Conservation (phyloP, 441 rosid species). For the Heliophila coronopifolia region DNA sequence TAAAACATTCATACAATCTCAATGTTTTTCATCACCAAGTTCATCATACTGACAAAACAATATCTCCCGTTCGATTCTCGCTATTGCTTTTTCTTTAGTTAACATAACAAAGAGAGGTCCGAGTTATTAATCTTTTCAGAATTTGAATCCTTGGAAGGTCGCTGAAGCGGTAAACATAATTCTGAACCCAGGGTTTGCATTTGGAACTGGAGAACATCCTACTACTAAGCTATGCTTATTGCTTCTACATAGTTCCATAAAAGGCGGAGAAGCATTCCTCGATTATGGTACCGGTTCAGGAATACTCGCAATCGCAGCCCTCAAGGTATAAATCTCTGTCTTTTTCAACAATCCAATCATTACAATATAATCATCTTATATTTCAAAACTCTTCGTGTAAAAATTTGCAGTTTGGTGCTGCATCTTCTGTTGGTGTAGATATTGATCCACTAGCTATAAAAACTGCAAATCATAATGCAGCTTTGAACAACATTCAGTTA, state of each 20-base stretch:
- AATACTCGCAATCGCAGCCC: constrained; percentile 81
- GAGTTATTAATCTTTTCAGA: background rate
- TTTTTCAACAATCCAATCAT: background rate
- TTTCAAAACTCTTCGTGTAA: background rate
- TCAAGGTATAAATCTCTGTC: constrained; percentile 42
- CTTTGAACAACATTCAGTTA: constrained; percentile 48
- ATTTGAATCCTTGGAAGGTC: constrained; percentile 35
- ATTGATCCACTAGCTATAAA: constrained; percentile 60
- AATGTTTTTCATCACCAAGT: no score
- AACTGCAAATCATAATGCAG: constrained; percentile 57
- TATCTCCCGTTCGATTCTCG: background rate
- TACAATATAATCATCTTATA: constrained; percentile 1
- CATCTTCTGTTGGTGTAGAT: constrained; percentile 57
- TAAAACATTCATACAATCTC: no score
- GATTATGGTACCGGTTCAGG: constrained; percentile 96
- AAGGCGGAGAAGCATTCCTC: constrained; percentile 67
- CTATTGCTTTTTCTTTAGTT: background rate
- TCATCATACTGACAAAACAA: constrained; percentile 1
- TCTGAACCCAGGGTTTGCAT: constrained; percentile 77
- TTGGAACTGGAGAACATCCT: constrained; percentile 92
- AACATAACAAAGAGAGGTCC: background rate
- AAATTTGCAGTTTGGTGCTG: constrained; percentile 61
- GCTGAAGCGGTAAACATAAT: constrained; percentile 59
- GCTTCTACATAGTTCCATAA: constrained; percentile 51
- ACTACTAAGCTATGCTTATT: constrained; percentile 61